Conservation (phyloP, 441 rosid species). For the Pelargonium myrrhifolium region DNA sequence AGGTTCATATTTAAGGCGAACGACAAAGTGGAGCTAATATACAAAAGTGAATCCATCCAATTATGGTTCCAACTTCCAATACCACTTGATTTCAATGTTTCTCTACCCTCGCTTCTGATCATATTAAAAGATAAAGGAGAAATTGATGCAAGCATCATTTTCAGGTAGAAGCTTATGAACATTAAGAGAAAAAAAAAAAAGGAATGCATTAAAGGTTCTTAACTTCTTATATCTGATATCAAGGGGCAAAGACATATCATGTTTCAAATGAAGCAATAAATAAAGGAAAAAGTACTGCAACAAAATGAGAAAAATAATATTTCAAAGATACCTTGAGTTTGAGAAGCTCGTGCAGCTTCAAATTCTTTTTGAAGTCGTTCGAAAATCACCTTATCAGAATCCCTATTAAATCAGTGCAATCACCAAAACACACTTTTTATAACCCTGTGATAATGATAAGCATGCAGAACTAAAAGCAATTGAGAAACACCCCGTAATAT, state of each 20-base stretch:
- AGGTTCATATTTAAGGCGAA: neutral
- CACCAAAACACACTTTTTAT: conserved; percentile 8
- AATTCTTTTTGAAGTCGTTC: conserved; percentile 85
- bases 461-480: conserved; percentile 1
- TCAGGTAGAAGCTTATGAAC: neutral
- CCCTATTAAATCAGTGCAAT: conserved; percentile 39
- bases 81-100: neutral
- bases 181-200: neutral
- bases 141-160: neutral
- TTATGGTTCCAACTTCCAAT: neutral
- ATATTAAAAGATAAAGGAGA: neutral
- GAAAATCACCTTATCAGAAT: conserved; percentile 79
- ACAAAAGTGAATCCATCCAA: neutral
- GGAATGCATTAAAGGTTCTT: neutral
- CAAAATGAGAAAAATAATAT: neutral
- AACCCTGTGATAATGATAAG: conserved; percentile 12
- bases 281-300: neutral
- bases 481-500: neutral
- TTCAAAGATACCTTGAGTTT: conserved; percentile 56
- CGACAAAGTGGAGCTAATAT: neutral
- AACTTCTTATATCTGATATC: neutral
- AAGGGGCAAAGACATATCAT: neutral
- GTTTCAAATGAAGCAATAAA: neutral
- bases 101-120: neutral
- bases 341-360: conserved; percentile 76